Evolutionary conservation across 495 filamentous ascomycete species (phyloP).

Genomic region (Lasiosphaeris hirsuta): DNA sequence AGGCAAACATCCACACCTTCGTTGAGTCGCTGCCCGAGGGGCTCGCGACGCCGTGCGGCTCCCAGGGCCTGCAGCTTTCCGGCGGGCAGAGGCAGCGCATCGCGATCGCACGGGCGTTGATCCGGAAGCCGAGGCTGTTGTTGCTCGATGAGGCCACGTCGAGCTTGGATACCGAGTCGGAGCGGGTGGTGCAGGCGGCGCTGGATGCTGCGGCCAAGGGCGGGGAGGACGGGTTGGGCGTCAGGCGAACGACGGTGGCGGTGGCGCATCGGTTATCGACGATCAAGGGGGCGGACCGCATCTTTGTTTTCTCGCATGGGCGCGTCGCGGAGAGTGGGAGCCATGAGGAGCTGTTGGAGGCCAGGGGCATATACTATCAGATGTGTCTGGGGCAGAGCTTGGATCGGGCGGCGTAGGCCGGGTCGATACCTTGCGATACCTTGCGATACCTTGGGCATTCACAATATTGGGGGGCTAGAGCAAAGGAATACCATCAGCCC

Average conservation of each 20-base stretch:
- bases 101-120: constrained; percentile 69
- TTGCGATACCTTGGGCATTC: too few species aligned
- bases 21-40: constrained; percentile 58
- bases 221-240: constrained; percentile 19
- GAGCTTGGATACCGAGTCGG: constrained; percentile 69
- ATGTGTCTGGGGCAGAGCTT: constrained; percentile 34
- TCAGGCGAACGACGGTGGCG: constrained; percentile 61
- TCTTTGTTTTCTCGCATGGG: constrained; percentile 48
- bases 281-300: constrained; percentile 51
- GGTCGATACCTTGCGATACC: too few species aligned
- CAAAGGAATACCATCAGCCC: too few species aligned
- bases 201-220: constrained; percentile 57
- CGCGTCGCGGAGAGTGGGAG: constrained; percentile 48
- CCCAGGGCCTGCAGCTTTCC: constrained; percentile 59
- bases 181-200: constrained; percentile 66
- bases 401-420: constrained; percentile 12
- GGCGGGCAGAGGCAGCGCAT: constrained; percentile 77
- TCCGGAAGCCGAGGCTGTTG: constrained; percentile 65
- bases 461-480: too few species aligned
- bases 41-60: constrained; percentile 55
- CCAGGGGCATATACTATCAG: constrained; percentile 42
- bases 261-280: constrained; percentile 63
- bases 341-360: constrained; percentile 44
- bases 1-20: constrained; percentile 61
- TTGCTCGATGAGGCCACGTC: constrained; percentile 77